phyloP scores from a whole-genome alignment of 1,284 basidiomycete genomes.

The Earliella scabrosa region DNA sequence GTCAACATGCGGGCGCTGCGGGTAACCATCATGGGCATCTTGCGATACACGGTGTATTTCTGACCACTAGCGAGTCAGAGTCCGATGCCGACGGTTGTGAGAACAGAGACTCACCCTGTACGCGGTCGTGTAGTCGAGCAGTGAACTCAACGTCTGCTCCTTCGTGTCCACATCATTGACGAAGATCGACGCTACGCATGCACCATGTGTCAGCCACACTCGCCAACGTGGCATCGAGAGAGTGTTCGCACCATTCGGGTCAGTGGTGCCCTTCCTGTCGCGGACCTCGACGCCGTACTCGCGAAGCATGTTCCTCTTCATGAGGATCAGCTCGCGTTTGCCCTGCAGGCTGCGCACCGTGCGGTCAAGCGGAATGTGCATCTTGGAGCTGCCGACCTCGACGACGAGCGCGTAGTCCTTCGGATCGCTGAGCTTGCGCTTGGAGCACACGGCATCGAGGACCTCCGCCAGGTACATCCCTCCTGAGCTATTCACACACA shows the following conservation, averaged over 20 bases:
- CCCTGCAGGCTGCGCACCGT: constrained; percentile 93
- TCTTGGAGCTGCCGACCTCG: constrained; percentile 70
- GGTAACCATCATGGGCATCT: constrained; percentile 90
- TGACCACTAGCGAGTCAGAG: constrained; percentile 36
- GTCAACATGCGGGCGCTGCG: constrained; percentile 91
- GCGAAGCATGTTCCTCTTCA: constrained; percentile 79
- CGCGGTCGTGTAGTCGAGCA: constrained; percentile 69
- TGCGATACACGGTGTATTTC: constrained; percentile 95
- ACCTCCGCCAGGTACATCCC: constrained; percentile 99
- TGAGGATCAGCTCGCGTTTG: constrained; percentile 83
- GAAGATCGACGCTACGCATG: constrained; percentile 81
- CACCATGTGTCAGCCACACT: background rate
- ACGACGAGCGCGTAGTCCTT: constrained; percentile 84
- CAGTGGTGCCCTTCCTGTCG: constrained; percentile 70
- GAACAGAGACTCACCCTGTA: constrained; percentile 71
- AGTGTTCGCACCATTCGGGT: constrained; percentile 82
- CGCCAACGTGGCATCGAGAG: background rate
- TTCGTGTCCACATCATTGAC: constrained; percentile 83
- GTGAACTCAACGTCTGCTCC: constrained; percentile 57
- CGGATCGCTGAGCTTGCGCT: constrained; percentile 72
- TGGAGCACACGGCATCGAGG: constrained; percentile 83
- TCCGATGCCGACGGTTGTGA: background rate
- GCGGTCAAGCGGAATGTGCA: constrained; percentile 92
- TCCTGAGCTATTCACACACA: constrained; percentile 62
- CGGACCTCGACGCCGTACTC: constrained; percentile 68